A percentile compares a stretch with the other conserved stretches of the same genome.
These are phyloP conservation scores for Licmophora abbreviata DNA, from an alignment of 108 stramenopile genomes.

Conservation along the genomic window DNA sequence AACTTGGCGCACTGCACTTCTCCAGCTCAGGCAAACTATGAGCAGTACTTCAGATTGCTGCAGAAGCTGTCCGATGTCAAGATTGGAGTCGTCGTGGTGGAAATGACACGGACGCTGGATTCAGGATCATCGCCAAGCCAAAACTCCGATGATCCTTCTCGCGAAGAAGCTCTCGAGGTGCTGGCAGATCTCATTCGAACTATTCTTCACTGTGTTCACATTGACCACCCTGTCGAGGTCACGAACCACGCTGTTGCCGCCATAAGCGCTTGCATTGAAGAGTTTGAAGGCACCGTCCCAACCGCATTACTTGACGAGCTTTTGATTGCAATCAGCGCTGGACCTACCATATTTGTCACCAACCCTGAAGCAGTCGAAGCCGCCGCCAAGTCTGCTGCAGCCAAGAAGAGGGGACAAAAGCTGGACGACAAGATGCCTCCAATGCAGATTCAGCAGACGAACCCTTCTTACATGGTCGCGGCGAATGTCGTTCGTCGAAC, in stretches of 20 bases:
- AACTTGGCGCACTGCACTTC: slow-evolving; percentile 48
- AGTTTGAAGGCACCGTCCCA: slow-evolving; percentile 62
- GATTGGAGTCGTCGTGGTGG: slow-evolving; percentile 71
- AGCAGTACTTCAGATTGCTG: slow-evolving; percentile 49
- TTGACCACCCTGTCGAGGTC: slow-evolving; percentile 64
- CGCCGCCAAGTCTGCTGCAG: slow-evolving; percentile 9
- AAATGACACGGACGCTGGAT: slow-evolving; percentile 32
- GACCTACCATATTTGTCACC: slow-evolving; percentile 46
- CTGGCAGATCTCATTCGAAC: slow-evolving; percentile 54
- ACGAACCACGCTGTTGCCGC: slow-evolving; percentile 36
- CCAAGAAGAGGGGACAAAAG: slow-evolving; percentile 1
- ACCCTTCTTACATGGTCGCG: slow-evolving; percentile 59
- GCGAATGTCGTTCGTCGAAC: slow-evolving; percentile 40
- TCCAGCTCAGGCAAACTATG: slow-evolving; percentile 32
- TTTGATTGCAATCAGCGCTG: slow-evolving; percentile 49
- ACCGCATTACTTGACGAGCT: slow-evolving; percentile 65
- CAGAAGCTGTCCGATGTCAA: slow-evolving; percentile 70
- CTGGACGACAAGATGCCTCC: slow-evolving; percentile 12
- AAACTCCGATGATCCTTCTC: neutral
- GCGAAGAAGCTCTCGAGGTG: slow-evolving; percentile 46
- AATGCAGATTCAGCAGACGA: slow-evolving; percentile 44
- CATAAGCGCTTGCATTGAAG: slow-evolving; percentile 59
- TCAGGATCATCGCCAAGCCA: neutral
- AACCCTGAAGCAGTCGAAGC: slow-evolving; percentile 24
- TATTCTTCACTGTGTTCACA: slow-evolving; percentile 40